Percentiles rank a stretch among this genome's conserved stretches.
Conservation (phyloP, 148 eudicot genomes). For the Cornus kousa region DNA sequence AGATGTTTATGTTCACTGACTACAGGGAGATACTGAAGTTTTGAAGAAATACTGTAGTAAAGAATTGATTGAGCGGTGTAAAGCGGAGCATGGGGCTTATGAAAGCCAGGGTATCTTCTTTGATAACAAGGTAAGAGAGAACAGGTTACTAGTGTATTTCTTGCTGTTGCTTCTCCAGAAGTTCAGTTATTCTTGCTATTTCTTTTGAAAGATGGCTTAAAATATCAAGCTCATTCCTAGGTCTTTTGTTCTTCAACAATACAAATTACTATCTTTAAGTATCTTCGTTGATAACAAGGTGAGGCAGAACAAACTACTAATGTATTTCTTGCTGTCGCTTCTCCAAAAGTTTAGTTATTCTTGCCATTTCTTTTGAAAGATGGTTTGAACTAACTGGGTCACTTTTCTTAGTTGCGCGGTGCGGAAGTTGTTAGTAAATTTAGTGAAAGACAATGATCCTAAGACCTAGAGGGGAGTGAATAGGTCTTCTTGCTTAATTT, state of each 20-base stretch:
- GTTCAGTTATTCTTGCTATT: background rate
- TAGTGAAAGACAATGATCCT: too few relatives aligned
- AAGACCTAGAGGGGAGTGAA: too few relatives aligned
- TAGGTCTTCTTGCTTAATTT: too few relatives aligned
- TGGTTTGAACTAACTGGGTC: too few relatives aligned
- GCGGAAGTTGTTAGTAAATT: too few relatives aligned
- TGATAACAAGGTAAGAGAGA: constrained; percentile 76
- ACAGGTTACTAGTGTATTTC: background rate
- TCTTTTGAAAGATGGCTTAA: background rate
- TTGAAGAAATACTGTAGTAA: constrained; percentile 70
- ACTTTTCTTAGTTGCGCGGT: too few relatives aligned
- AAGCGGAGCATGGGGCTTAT: constrained; percentile 70
- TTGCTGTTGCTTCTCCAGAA: background rate
- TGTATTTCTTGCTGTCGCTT: too few relatives aligned
- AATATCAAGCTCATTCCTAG: background rate
- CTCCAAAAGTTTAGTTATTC: too few relatives aligned
- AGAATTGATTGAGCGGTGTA: constrained; percentile 83
- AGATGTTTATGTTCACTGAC: background rate
- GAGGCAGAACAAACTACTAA: too few relatives aligned
- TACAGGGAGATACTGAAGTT: constrained; percentile 65
- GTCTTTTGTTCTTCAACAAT: background rate
- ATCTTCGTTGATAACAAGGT: too few relatives aligned
- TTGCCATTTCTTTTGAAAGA: too few relatives aligned
- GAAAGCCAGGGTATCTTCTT: constrained; percentile 66
- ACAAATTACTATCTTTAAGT: background rate